A percentile compares a stretch with the other conserved stretches of the same genome.
These are phyloP conservation scores for Alternaria arbusti DNA, from an alignment of 2,329 filamentous ascomycete species.

Conservation along the genomic window DNA sequence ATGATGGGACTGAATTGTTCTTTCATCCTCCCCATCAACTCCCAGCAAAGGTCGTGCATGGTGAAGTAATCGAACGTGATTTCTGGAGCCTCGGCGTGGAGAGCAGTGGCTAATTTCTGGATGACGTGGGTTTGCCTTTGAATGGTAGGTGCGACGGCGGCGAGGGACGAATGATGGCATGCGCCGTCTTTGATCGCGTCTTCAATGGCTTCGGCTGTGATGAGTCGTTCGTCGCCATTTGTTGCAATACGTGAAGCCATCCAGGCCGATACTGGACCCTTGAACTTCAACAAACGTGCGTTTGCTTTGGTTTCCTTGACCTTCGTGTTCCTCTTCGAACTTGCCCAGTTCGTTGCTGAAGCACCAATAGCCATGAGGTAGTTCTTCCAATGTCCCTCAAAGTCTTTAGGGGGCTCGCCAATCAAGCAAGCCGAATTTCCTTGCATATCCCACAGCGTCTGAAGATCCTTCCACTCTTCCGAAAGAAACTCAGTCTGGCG, in stretches of 20 bases:
- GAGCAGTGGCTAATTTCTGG: neutral
- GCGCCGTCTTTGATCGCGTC: neutral
- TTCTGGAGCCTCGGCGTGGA: neutral
- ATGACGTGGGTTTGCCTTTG: neutral
- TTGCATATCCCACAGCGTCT: neutral
- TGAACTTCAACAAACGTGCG: neutral
- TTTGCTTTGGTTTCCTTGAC: neutral
- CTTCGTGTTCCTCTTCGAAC: neutral
- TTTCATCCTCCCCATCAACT: neutral
- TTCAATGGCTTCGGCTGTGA: neutral
- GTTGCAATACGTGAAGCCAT: neutral
- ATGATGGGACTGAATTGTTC: neutral
- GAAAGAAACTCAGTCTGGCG: neutral
- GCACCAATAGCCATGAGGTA: neutral
- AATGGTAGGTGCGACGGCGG: neutral
- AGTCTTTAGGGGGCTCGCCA: neutral
- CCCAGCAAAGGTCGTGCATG: neutral
- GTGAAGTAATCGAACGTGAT: neutral
- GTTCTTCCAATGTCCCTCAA: neutral
- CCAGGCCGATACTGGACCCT: neutral
- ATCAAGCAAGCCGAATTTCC: neutral
- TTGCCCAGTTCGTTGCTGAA: neutral
- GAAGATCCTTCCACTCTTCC: neutral
- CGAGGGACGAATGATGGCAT: neutral
- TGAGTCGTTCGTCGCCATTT: neutral